A percentile compares a stretch with the other conserved stretches of the same genome.
Conservation (phyloP, 306 rosid genomes). For the Castanospermum australe region DNA sequence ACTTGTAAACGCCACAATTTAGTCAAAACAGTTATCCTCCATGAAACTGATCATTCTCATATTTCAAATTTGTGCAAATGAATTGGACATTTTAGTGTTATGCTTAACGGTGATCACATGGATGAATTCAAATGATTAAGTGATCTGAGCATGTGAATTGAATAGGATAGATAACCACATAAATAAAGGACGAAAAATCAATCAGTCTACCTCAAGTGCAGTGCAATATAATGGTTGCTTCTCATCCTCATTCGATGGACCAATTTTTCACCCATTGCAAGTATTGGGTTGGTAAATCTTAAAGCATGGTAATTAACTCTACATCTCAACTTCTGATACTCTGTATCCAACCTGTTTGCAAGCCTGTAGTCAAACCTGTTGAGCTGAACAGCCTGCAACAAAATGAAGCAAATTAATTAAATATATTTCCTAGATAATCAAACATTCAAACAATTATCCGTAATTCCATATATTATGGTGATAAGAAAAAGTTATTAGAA, state of each 20-base stretch:
- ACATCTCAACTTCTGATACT: slow-evolving; percentile 92
- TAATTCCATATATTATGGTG: not conserved
- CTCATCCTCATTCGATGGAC: slow-evolving; percentile 77
- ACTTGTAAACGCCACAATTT: not conserved
- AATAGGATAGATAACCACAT: slow-evolving; percentile 2
- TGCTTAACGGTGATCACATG: not conserved
- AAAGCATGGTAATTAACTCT: slow-evolving; percentile 95
- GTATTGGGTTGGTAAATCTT: slow-evolving; percentile 72
- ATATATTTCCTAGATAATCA: slow-evolving; percentile 7
- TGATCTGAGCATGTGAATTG: slow-evolving; percentile 7
- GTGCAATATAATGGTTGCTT: slow-evolving; percentile 80
- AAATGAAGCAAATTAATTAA: slow-evolving; percentile 25
- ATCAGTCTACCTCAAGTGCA: slow-evolving; percentile 82
- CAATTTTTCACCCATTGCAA: slow-evolving; percentile 72
- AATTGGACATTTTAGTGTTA: not conserved
- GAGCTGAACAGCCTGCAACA: slow-evolving; percentile 89
- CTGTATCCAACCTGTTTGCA: slow-evolving; percentile 84
- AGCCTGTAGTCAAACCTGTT: slow-evolving; percentile 97
- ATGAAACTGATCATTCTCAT: slow-evolving; percentile 3
- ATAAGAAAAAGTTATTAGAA: not conserved
- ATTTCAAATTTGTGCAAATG: slow-evolving; percentile 1
- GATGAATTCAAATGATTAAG: slow-evolving; percentile 2
- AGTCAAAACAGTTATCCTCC: not conserved
- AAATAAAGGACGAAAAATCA: slow-evolving; percentile 22
- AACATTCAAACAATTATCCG: not conserved